Percentiles rank a stretch among this genome's conserved stretches.
Conservation (phyloP, 129 eudicot genomes). For the Chrysanthemum makinoi region DNA sequence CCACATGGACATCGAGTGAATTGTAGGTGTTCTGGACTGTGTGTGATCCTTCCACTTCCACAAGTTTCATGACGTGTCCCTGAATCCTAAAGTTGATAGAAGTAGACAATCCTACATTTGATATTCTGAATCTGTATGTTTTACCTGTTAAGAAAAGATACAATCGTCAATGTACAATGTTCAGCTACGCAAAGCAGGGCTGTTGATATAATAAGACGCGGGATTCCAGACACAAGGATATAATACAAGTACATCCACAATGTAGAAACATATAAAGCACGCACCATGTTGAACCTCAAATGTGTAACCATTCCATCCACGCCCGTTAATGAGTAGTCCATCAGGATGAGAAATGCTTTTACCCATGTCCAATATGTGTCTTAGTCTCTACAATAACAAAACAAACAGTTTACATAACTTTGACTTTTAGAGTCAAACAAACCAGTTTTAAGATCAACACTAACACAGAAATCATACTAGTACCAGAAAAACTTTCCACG, state of each 20-base stretch:
- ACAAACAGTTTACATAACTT: background rate
- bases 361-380: constrained; percentile 61
- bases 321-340: constrained; percentile 90
- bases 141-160: constrained; percentile 42
- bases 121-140: constrained; percentile 91
- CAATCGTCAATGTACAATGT: constrained; percentile 1
- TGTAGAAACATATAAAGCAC: background rate
- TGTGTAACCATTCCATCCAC: constrained; percentile 90
- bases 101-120: constrained; percentile 84
- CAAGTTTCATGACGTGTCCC: too few relatives aligned
- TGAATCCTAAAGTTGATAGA: too few relatives aligned
- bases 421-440: background rate
- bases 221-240: background rate
- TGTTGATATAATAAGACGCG: background rate
- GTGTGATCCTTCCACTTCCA: background rate
- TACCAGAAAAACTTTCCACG: background rate
- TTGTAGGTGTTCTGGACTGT: too few relatives aligned
- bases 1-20: too few relatives aligned
- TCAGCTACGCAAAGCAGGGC: background rate
- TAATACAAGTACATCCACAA: too few relatives aligned
- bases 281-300: constrained; percentile 76
- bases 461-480: background rate
- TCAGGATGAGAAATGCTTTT: constrained; percentile 79
- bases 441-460: background rate
- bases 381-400: constrained; percentile 55